Conservation (phyloP, 805 yeast species). For the Starmera amethionina region DNA sequence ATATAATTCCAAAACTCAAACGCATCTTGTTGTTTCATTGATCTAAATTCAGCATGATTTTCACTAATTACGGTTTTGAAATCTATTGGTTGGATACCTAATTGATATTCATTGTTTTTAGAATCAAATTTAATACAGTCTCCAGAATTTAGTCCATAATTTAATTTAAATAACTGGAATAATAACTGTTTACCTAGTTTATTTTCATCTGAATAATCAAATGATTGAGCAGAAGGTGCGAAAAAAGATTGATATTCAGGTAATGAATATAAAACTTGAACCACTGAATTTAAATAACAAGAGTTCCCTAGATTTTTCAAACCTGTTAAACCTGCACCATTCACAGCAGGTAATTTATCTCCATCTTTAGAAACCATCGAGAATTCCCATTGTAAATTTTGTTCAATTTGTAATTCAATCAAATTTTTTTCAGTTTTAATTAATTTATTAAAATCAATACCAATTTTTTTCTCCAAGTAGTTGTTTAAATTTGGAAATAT, state of each 20-base stretch:
- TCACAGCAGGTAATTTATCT: conserved; percentile 48
- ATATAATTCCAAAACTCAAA: conserved; percentile 76
- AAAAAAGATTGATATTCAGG: conserved; percentile 20
- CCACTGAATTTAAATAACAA: conserved; percentile 76
- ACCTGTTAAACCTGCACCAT: conserved; percentile 76
- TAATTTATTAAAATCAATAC: conserved; percentile 47
- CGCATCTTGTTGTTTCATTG: conserved; percentile 92
- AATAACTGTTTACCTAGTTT: conserved; percentile 36
- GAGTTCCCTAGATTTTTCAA: conserved; percentile 86
- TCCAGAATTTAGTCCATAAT: conserved; percentile 72
- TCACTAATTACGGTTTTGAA: conserved; percentile 72
- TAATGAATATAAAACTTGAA: conserved; percentile 56
- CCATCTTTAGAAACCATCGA: conserved; percentile 68
- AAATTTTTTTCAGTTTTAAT: conserved; percentile 80
- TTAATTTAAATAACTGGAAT: conserved; percentile 71
- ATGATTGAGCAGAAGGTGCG: conserved; percentile 24
- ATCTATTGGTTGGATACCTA: conserved; percentile 67
- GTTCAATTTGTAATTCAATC: conserved; percentile 86
- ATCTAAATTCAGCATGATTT: conserved; percentile 71
- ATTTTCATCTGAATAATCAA: conserved; percentile 27
- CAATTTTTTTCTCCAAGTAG: conserved; percentile 41
- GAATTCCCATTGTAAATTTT: conserved; percentile 90
- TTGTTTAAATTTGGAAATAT: conserved; percentile 49
- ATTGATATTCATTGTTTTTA: conserved; percentile 41
- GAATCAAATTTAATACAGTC: conserved; percentile 48